Evolutionary conservation across 139 green algal species (phyloP).

Genomic region (Chlorella sp.): DNA sequence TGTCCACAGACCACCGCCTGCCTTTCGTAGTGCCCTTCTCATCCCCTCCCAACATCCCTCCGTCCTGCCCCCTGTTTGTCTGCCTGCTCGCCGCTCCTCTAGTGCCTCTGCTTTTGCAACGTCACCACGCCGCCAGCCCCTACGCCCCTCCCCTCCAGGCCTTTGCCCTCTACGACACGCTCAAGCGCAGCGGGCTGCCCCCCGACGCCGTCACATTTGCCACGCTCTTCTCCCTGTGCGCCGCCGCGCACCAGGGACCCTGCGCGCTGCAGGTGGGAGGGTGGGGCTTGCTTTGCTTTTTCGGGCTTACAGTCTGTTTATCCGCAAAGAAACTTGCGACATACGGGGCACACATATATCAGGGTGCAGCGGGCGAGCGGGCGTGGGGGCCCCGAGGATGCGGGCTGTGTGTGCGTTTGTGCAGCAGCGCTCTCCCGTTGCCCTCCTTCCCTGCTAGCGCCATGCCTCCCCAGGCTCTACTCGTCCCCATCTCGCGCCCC

Average conservation of each 20-base stretch:
- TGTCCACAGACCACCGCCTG: slow-evolving; percentile 61
- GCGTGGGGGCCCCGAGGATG: not conserved
- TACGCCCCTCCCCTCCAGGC: not conserved
- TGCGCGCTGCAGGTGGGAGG: slow-evolving; percentile 24
- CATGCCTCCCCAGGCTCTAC: no score
- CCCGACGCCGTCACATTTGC: slow-evolving; percentile 65
- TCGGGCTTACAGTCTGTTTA: no score
- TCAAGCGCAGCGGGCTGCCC: slow-evolving; percentile 42
- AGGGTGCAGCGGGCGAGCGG: not conserved
- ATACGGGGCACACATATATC: no score
- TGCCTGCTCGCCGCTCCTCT: no score
- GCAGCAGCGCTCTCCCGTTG: not conserved
- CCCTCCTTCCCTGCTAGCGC: not conserved
- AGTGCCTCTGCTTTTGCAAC: no score
- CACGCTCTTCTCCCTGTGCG: slow-evolving; percentile 53
- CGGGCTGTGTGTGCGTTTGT: not conserved
- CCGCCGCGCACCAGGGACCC: slow-evolving; percentile 19
- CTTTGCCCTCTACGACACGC: slow-evolving; percentile 45
- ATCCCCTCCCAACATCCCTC: no score
- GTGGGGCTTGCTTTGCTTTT: not conserved
- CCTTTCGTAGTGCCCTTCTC: no score
- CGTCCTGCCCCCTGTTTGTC: no score
- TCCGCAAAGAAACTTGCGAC: no score
- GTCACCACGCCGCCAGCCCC: no score
- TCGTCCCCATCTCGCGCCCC: no score